Evolutionary conservation across 345 rosid genomes (phyloP).

Genomic region (Eucalyptus lansdowneana): DNA sequence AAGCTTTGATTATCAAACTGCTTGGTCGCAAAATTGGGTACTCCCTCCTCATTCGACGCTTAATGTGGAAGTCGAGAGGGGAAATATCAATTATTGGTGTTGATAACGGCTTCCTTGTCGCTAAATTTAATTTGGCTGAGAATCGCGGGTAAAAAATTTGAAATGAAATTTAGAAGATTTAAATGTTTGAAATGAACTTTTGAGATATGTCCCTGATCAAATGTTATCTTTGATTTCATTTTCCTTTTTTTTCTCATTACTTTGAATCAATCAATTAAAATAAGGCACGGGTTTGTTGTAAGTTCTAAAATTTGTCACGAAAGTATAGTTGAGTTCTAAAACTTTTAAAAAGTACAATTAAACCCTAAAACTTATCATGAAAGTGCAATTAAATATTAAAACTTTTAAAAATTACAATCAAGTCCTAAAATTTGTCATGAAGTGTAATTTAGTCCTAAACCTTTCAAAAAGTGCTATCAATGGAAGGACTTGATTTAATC

Average conservation of each 20-base stretch:
- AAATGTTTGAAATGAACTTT: background rate
- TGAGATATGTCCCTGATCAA: background rate
- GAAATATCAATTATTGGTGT: background rate
- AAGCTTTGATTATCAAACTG: background rate
- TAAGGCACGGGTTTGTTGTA: background rate
- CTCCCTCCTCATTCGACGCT: no score
- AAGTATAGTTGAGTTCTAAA: no score
- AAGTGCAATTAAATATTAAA: no score
- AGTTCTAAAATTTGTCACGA: no score
- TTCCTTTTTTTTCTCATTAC: background rate
- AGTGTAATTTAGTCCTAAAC: no score
- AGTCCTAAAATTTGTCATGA: no score
- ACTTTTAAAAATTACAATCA: no score
- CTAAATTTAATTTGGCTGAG: background rate
- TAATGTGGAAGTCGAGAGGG: background rate
- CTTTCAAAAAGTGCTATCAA: no score
- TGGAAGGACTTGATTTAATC: no score
- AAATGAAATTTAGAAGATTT: no score
- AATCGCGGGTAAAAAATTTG: background rate
- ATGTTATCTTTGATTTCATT: background rate
- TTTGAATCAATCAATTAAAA: background rate
- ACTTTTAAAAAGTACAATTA: no score
- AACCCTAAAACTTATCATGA: no score
- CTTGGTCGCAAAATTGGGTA: background rate
- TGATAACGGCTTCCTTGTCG: background rate